Evolutionary conservation across 2,329 filamentous ascomycete genomes (phyloP).

Genomic region (Talaromyces funiculosus): DNA sequence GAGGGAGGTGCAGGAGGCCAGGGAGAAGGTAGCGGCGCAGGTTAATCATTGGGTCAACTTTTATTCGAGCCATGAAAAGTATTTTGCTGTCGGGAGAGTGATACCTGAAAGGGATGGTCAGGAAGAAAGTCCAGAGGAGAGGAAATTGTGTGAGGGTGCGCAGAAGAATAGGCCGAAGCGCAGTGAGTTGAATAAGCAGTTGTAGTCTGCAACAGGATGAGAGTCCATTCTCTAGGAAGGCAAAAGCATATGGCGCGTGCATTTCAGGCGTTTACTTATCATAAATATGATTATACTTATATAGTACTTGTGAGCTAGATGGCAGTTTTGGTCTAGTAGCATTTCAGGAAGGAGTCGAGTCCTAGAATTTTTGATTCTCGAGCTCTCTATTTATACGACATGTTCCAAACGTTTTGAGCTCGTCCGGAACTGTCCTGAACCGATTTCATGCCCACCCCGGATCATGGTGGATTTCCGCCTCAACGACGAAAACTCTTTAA

Average conservation of each 20-base stretch:
- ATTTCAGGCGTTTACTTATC: constrained; percentile 1
- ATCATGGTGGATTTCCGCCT: constrained; percentile 30
- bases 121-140: constrained; percentile 37
- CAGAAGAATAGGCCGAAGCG: constrained; percentile 58
- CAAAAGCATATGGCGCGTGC: background rate
- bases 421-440: background rate
- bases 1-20: constrained; percentile 61
- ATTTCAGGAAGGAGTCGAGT: background rate
- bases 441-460: constrained; percentile 23
- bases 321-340: background rate
- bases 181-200: constrained; percentile 14
- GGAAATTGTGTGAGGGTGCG: constrained; percentile 65
- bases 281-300: background rate
- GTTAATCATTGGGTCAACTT: constrained; percentile 79
- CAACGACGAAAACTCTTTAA: constrained; percentile 27
- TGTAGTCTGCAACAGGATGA: background rate
- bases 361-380: constrained; percentile 16
- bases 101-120: constrained; percentile 46
- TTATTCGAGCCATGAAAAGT: constrained; percentile 74
- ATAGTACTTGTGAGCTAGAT: background rate
- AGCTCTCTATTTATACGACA: constrained; percentile 27
- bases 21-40: constrained; percentile 58
- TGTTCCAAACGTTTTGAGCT: constrained; percentile 16
- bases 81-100: constrained; percentile 72
- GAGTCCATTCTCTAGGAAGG: background rate